These are phyloP conservation scores for Hypoxylon sp. DNA, from an alignment of 2,329 filamentous ascomycete species.

Conservation along the genomic window DNA sequence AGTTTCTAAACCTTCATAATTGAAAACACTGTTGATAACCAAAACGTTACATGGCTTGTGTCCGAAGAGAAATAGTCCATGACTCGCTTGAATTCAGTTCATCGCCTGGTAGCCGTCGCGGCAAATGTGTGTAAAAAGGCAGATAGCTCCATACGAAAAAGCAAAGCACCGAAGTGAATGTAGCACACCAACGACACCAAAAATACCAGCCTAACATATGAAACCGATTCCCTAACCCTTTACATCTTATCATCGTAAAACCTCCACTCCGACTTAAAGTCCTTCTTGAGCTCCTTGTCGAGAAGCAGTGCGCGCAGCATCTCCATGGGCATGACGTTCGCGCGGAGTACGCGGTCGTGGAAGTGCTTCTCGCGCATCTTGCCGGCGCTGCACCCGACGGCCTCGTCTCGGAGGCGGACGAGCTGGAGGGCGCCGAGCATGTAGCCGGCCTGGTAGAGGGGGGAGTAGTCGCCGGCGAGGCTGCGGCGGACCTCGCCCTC, in stretches of 20 bases:
- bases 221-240: not conserved
- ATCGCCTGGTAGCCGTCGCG: no score
- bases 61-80: no score
- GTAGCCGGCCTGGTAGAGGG: constrained; percentile 67
- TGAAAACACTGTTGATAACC: no score
- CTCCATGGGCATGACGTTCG: constrained; percentile 64
- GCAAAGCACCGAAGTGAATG: no score
- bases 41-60: no score
- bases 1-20: no score
- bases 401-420: constrained; percentile 58
- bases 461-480: constrained; percentile 62
- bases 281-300: constrained; percentile 49
- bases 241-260: constrained; percentile 51
- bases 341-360: constrained; percentile 60
- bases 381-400: constrained; percentile 47
- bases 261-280: constrained; percentile 59
- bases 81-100: no score
- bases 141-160: no score
- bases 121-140: no score
- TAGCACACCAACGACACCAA: no score
- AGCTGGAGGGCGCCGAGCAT: constrained; percentile 67
- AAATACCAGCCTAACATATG: not conserved
- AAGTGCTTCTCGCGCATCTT: constrained; percentile 60
- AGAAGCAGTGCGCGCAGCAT: constrained; percentile 58
- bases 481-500: constrained; percentile 67